Evolutionary conservation across 1,284 basidiomycete species (phyloP).

Genomic region (Pseudozyma sp.): DNA sequence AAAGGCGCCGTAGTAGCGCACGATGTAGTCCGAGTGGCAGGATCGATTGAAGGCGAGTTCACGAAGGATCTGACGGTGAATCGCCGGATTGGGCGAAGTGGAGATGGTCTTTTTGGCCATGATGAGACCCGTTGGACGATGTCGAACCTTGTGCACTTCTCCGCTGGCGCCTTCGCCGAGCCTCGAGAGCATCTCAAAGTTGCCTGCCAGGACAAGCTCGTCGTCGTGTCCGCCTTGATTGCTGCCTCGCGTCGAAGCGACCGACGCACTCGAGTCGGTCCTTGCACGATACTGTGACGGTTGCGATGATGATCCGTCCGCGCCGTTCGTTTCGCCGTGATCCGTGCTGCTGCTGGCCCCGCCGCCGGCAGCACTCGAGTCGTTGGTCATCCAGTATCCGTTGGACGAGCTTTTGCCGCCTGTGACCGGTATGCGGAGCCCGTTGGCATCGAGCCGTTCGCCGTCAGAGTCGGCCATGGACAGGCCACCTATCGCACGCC

Average conservation of each 20-base stretch:
- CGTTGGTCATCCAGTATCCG: constrained; percentile 41
- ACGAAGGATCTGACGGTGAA: constrained; percentile 86
- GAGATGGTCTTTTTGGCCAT: constrained; percentile 98
- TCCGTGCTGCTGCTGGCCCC: constrained; percentile 11
- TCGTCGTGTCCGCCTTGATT: constrained; percentile 37
- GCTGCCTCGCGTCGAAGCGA: constrained; percentile 24
- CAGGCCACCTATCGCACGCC: constrained; percentile 59
- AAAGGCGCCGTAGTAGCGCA: constrained; percentile 93
- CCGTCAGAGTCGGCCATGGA: constrained; percentile 46
- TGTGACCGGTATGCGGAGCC: constrained; percentile 40
- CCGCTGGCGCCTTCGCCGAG: constrained; percentile 97
- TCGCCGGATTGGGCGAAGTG: constrained; percentile 88
- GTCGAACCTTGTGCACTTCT: constrained; percentile 89
- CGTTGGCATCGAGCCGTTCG: constrained; percentile 40
- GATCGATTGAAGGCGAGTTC: constrained; percentile 90
- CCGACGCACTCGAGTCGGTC: constrained; percentile 26
- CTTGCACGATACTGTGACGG: constrained; percentile 8
- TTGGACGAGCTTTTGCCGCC: constrained; percentile 37
- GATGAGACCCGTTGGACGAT: constrained; percentile 79
- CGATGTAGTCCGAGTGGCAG: constrained; percentile 87
- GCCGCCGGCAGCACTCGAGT: constrained; percentile 10
- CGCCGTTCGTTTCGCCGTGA: not conserved
- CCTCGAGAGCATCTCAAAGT: constrained; percentile 78
- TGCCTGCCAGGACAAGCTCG: constrained; percentile 68
- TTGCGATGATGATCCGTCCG: constrained; percentile 8